phyloP scores from a whole-genome alignment of 2,329 filamentous ascomycete genomes.

The Claviceps maximensis region DNA sequence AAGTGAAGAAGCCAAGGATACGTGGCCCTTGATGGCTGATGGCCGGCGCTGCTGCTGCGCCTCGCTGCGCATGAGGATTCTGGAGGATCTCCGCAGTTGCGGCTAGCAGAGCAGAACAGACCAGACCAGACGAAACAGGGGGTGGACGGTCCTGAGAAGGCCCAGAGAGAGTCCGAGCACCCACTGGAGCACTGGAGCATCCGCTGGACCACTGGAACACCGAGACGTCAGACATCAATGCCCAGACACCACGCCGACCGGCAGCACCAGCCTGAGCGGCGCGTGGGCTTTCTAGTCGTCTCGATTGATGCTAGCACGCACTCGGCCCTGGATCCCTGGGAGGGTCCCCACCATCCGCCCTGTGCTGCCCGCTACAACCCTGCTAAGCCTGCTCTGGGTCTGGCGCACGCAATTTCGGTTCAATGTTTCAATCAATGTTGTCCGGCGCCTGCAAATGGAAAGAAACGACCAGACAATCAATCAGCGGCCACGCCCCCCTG shows the following conservation, averaged over 20 bases:
- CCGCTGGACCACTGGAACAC: no score
- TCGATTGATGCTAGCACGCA: no score
- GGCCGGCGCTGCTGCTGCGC: neutral
- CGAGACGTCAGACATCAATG: no score
- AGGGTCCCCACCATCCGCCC: no score
- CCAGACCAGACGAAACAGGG: neutral
- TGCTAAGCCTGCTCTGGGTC: neutral
- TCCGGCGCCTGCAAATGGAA: neutral
- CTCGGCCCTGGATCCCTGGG: neutral
- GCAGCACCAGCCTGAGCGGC: no score
- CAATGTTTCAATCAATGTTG: neutral
- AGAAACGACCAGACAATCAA: no score
- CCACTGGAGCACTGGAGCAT: no score
- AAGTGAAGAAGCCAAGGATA: neutral
- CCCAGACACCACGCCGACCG: no score
- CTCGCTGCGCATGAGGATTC: neutral
- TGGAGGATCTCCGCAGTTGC: neutral
- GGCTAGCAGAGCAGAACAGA: no score
- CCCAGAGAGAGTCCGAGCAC: no score
- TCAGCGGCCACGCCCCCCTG: neutral
- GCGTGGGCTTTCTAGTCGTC: no score
- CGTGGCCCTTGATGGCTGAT: neutral
- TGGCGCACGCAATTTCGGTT: conserved; percentile 2
- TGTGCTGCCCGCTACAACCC: neutral
- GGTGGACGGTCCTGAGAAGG: no score